Conservation (phyloP, 768 basidiomycete species). For the Pulveroboletus sp. region DNA sequence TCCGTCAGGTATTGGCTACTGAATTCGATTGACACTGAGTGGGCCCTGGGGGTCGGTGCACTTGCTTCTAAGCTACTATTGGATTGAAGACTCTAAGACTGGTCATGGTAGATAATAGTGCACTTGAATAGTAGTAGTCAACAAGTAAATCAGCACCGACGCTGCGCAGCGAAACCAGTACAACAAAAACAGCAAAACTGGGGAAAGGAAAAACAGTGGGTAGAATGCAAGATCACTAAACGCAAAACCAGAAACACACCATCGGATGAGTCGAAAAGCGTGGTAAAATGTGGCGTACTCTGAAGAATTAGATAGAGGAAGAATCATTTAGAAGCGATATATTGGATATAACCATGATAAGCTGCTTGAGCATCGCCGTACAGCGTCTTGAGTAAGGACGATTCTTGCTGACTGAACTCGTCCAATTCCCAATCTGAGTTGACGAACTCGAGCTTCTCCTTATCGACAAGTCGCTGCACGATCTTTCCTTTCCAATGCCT, state of each 20-base stretch:
- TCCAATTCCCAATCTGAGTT: constrained; percentile 20
- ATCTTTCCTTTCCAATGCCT: constrained; percentile 22
- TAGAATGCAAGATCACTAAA: not conserved
- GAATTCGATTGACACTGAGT: too few relatives aligned
- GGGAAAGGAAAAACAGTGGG: not conserved
- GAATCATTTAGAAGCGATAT: constrained; percentile 7
- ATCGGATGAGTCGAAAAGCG: not conserved
- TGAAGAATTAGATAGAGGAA: not conserved
- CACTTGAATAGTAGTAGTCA: too few relatives aligned
- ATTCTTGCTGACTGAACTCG: constrained; percentile 15
- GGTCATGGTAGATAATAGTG: not conserved
- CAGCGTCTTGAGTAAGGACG: constrained; percentile 19
- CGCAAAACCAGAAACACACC: not conserved
- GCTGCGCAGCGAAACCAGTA: not conserved
- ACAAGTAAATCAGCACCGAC: not conserved
- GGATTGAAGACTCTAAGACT: not conserved
- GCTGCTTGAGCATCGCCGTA: constrained; percentile 22
- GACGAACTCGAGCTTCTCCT: constrained; percentile 22
- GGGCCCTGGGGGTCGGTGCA: too few relatives aligned
- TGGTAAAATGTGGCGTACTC: not conserved
- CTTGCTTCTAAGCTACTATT: not conserved
- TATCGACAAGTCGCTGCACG: constrained; percentile 10
- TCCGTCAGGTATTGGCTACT: too few relatives aligned
- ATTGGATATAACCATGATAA: constrained; percentile 20
- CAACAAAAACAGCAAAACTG: not conserved